phyloP scores from a whole-genome alignment of 2,329 filamentous ascomycete genomes.

The Hymenoscyphus scutula region DNA sequence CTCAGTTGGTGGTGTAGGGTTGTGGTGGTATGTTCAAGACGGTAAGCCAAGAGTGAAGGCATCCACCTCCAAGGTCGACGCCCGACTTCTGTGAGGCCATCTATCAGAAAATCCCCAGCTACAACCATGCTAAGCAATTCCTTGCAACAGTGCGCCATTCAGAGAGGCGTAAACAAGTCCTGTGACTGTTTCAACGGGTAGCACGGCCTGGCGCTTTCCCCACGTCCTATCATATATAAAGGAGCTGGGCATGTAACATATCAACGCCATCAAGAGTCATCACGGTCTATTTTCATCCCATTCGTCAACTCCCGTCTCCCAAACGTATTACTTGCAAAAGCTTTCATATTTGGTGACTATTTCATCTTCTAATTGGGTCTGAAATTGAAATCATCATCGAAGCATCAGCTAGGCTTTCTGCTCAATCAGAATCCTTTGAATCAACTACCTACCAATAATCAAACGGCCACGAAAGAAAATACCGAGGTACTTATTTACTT shows the following conservation, averaged over 20 bases:
- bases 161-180: conserved; percentile 2
- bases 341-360: not conserved
- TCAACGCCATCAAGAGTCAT: conserved; percentile 1
- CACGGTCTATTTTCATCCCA: not conserved
- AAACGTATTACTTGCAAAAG: not conserved
- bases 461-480: not conserved
- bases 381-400: not conserved
- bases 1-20: not conserved
- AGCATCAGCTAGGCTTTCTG: not conserved
- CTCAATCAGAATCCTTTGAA: not conserved
- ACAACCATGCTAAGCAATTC: not conserved
- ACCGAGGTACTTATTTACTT: conserved; percentile 3
- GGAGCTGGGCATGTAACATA: not conserved
- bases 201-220: not conserved
- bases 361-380: not conserved
- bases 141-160: not conserved
- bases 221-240: conserved; percentile 2
- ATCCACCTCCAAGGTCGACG: not conserved
- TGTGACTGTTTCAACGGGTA: not conserved
- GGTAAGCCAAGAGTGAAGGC: not conserved
- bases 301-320: not conserved
- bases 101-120: not conserved
- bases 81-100: not conserved
- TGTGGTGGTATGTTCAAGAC: not conserved
- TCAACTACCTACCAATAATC: not conserved